Base-by-base conservation (phyloP, 257 asterid species). In the Ilex aquifolium region DNA sequence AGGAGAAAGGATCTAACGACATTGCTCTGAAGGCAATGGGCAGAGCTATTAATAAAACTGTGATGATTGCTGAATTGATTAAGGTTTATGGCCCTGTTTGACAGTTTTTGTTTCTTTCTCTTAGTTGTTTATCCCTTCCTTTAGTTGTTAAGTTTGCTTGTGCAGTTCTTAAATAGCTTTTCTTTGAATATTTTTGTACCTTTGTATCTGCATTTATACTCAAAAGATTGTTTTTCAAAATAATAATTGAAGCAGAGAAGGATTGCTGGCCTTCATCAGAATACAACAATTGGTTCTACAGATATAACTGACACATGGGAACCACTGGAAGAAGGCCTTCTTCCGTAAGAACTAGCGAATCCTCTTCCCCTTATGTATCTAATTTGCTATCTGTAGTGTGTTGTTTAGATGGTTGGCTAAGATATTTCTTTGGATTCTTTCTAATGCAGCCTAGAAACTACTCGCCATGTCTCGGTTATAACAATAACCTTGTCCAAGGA, bases 11-110 rank as follows among this genome's bases (percentile, higher is more conserved):
- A 30, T 74, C 79, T 5, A 87, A 76, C 31, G 95, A 77, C 65
- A 75, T 86, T 63, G 83, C 80, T 50, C 83, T 86, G 62, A 86
- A 83, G 80, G 85, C 95, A 65, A 86, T 86, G 95, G 95, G 95
- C 60, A 83, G 95, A 70, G 90, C 88, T 68, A 86, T 86, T 79
- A 83, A 84, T 69, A 83, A 86, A 72, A 74, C 95, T 32, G 95
- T 83, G 10, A 79, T 88, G 10, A 81, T 81, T 36, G 95, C 83
- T 56, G 95, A 86, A 85, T 59, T 86, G 32, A 78, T 86, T 75
- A 86, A 86, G 95, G 91, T 86, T 21, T 21, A 21, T 64, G 7
- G 48, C 31, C 8, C 0, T 8, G 31, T 21, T 21, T 21, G 27
- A 21, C 27, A 21, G 27, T 21, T 21, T 21, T 21, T 21, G 27